Percentiles rank a stretch among this genome's conserved stretches.
Conservation (phyloP, 352 stramenopile species). For the Peronospora belbahrii region DNA sequence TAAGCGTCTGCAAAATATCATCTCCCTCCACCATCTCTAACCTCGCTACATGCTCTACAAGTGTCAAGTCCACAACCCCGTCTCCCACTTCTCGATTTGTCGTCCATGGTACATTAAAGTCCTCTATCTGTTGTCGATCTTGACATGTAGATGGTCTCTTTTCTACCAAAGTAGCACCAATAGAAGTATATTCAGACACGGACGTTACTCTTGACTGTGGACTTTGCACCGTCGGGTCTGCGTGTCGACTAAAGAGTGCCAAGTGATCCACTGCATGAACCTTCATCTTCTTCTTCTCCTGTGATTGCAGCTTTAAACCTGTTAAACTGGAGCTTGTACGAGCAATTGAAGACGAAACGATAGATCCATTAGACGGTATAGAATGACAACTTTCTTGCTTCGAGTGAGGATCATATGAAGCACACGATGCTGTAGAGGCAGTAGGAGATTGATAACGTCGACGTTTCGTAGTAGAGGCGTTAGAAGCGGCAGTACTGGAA, state of each 20-base stretch:
- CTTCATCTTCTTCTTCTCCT: conserved; percentile 6
- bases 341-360: neutral
- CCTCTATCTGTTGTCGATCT: neutral
- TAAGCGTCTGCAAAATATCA: conserved; percentile 45
- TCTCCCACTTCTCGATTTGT: too few relatives aligned
- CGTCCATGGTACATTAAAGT: neutral
- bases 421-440: too few relatives aligned
- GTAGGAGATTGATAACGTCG: conserved; percentile 4
- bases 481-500: neutral
- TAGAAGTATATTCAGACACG: too few relatives aligned
- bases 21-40: conserved; percentile 63
- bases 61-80: conserved; percentile 45
- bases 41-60: conserved; percentile 24
- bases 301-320: neutral
- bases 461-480: conserved; percentile 1
- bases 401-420: too few relatives aligned
- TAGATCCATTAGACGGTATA: neutral
- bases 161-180: conserved; percentile 8
- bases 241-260: conserved; percentile 20
- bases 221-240: conserved; percentile 13
- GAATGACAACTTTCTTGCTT: neutral
- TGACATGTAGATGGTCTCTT: conserved; percentile 2
- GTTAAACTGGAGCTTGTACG: neutral
- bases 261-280: conserved; percentile 2
- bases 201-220: too few relatives aligned